Evolutionary conservation across 2,329 filamentous ascomycete species (phyloP), one percentile per base, ranked within the genome.

Genomic region (Pseudogymnoascus sp.): DNA sequence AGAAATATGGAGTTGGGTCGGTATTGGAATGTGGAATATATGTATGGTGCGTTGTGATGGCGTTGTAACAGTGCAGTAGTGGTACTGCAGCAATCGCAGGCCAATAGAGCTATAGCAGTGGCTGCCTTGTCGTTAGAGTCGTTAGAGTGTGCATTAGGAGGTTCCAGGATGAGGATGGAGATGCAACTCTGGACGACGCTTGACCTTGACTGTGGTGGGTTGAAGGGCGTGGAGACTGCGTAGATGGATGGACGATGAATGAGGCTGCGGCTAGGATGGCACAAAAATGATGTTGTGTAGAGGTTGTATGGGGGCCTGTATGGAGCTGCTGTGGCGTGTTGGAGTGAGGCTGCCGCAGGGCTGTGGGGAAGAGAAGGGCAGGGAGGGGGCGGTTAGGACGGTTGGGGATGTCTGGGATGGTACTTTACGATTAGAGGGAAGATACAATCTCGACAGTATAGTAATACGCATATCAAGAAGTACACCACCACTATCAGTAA

Each of bases 1-100:
- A 56, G 50, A 56, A 56, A 56, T 56, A 56, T 56, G 50, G 50
- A 56, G 50, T 56, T 19, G 33, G 50, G 50, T 33, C 50, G 29
- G 50, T 33, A 33, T 21, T 56, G n/a, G 50, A 53, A 31, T 31
- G 46, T 53, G 26, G 46, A 53, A 53, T 29, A 26, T 31, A 21
- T 42, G 50, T 56, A 56, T 56, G 50, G 50, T 56, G 50, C 50
- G 50, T 35, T 56, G 50, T 35, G 50, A 56, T 56, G 29, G 50
- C 17, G 50, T 33, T 21, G 50, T 33, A 56, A 33, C 50, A 35
- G 29, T 56, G 50, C 29, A 56, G 50, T 56, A 56, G 50, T 56
- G 50, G 50, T 33, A 56, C 50, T 56, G 29, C 50, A 56, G 50
- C 29, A 15, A 56, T 15, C 15, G 46, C 33, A 56, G 10, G 50